Base-by-base conservation (phyloP, 2,329 filamentous ascomycete genomes). In the Colletotrichum sp. region DNA sequence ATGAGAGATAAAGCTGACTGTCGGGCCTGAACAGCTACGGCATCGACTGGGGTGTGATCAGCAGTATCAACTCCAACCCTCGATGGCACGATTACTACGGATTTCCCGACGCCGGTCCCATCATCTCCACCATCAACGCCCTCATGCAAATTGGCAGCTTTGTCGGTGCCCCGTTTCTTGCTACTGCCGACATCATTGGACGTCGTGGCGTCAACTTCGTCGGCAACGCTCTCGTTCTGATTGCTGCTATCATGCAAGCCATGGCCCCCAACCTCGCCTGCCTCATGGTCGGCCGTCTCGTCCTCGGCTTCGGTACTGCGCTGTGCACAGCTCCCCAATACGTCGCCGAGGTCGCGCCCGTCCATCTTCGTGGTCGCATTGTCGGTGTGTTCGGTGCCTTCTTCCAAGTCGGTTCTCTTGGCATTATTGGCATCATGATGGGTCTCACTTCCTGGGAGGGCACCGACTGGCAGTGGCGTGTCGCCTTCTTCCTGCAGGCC, bases 271-370 rank as follows among this genome's bases (percentile, higher is more conserved):
- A 79, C 36, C 82, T 85, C 57, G 80, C 80, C 16, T 85, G 86
- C 63, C 86, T 88, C n/a, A 83, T 88, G 52, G 85, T 86, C 8
- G 90, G 89, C 4, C 87, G 90, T 28, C 91, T 92, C 77, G 81
- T 92, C 6, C 87, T 92, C 1, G 90, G 90, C 21, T 91, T 92
- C 69, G 86, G 86, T 79, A 85, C 78, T 61, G 79, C 81, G 1
- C 78, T 82, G 34, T 81, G 80, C 60, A 80, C 80, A 5, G 79
- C 80, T 8, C 78, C 80, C 1, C 81, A 82, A 65, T 82, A 81
- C 74, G 80, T 82, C 60, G 80, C 80, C 24, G 81, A 82, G 72
- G 72, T 82, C 18, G 79, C 81, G 5, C 81, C 81, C 1, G 38
- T 80, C 18, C 81, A 82, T n/a, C 77, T 82, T 6, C 83, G 86